Evolutionary conservation across 768 basidiomycete species (phyloP).

Genomic region (Tulasnella sp.): DNA sequence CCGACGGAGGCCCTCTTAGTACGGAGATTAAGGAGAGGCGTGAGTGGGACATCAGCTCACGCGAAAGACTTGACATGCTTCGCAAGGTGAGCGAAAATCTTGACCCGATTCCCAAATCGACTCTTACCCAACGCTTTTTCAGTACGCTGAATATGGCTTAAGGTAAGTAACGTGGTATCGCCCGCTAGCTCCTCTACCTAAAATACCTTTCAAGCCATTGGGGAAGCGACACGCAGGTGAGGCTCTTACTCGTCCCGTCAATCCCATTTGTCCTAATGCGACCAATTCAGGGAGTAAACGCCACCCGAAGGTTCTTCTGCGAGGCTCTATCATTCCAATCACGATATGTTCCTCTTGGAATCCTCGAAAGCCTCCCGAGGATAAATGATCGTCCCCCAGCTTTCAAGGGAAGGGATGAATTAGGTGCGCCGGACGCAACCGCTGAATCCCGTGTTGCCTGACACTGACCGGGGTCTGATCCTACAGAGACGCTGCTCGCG

Average conservation of each 20-base stretch:
- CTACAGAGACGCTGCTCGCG: constrained; percentile 70
- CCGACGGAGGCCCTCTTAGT: constrained; percentile 67
- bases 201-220: constrained; percentile 49
- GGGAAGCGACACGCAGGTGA: constrained; percentile 63
- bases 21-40: constrained; percentile 87
- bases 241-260: constrained; percentile 26
- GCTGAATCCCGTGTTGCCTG: neutral
- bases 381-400: constrained; percentile 90
- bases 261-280: neutral
- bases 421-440: constrained; percentile 44
- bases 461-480: neutral
- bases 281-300: constrained; percentile 59
- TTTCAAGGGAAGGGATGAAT: constrained; percentile 78
- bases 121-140: constrained; percentile 2
- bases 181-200: constrained; percentile 1
- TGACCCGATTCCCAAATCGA: too few relatives aligned
- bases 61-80: constrained; percentile 73
- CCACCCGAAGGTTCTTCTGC: constrained; percentile 85
- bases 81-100: constrained; percentile 47
- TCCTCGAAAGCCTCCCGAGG: constrained; percentile 75
- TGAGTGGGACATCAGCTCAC: constrained; percentile 88
- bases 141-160: constrained; percentile 85
- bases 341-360: constrained; percentile 89
- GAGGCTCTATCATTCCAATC: constrained; percentile 95
- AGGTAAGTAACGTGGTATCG: constrained; percentile 39